Conservation (phyloP, 2,329 filamentous ascomycete genomes). For the Pseudogymnoascus sp. region DNA sequence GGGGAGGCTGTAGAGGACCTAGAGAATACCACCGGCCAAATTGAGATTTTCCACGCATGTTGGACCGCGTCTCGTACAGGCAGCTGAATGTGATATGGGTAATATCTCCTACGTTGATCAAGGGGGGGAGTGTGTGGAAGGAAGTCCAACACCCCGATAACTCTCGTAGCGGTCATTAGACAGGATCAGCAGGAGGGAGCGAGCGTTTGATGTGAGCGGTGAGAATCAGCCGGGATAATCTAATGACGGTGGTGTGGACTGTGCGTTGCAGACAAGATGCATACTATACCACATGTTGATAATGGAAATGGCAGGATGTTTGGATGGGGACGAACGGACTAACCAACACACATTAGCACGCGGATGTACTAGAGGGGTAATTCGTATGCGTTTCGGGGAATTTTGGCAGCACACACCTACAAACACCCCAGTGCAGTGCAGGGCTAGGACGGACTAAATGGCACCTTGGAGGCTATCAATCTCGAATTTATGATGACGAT, state of each 20-base stretch:
- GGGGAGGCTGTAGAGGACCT: not conserved
- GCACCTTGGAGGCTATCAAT: slow-evolving; percentile 3
- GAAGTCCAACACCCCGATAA: not conserved
- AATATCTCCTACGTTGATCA: not conserved
- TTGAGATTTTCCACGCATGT: not conserved
- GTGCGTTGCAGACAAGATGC: not conserved
- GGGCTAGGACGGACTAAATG: not conserved
- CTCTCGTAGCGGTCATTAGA: not conserved
- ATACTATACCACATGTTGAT: not conserved
- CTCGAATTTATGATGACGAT: not conserved
- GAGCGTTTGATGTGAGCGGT: slow-evolving; percentile 8
- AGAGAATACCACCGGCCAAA: not conserved
- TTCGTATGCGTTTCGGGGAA: not conserved
- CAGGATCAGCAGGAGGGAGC: slow-evolving; percentile 7
- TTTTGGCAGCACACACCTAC: not conserved
- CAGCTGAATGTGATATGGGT: not conserved
- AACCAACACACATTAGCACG: not conserved
- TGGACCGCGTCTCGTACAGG: not conserved
- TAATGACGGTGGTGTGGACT: not conserved
- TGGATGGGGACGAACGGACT: not conserved
- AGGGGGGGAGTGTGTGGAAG: not conserved
- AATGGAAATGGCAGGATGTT: slow-evolving; percentile 3
- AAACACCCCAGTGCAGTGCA: not conserved
- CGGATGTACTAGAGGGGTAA: slow-evolving; percentile 1
- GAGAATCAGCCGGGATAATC: not conserved